Evolutionary conservation across 441 rosid genomes (phyloP).

Genomic region (Bocquillonia castaneifolia): DNA sequence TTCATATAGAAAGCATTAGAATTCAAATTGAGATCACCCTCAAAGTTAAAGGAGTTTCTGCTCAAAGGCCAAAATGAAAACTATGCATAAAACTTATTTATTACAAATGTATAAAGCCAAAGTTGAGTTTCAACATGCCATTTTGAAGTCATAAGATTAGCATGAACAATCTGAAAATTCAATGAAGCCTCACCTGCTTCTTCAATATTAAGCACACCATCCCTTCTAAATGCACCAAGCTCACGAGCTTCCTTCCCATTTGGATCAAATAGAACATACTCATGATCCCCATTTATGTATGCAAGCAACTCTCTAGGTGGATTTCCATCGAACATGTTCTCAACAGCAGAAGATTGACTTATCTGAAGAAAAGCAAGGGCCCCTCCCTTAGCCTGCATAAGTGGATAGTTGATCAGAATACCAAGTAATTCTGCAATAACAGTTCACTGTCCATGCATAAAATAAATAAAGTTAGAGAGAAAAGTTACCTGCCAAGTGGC

Average conservation of each 20-base stretch:
- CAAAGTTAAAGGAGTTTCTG: not conserved
- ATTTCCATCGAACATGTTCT: conserved; percentile 35
- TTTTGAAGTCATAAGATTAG: not conserved
- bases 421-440: not conserved
- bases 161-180: not conserved
- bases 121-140: not conserved
- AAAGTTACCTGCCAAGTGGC: not conserved
- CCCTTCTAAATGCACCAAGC: conserved; percentile 30
- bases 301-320: conserved; percentile 49
- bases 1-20: not conserved
- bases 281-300: conserved; percentile 73
- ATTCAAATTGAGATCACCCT: not conserved
- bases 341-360: conserved; percentile 31
- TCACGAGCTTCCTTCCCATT: conserved; percentile 47
- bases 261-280: conserved; percentile 78
- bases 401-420: conserved; percentile 13
- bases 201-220: conserved; percentile 33
- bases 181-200: conserved; percentile 46
- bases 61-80: too few relatives aligned
- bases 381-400: conserved; percentile 80
- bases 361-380: conserved; percentile 55
- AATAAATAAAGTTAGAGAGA: not conserved
- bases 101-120: not conserved
- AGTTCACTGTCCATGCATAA: not conserved
- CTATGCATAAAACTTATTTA: not conserved